Conservation (phyloP, 2,329 filamentous ascomycete species). For the Aureobasidium sp. region DNA sequence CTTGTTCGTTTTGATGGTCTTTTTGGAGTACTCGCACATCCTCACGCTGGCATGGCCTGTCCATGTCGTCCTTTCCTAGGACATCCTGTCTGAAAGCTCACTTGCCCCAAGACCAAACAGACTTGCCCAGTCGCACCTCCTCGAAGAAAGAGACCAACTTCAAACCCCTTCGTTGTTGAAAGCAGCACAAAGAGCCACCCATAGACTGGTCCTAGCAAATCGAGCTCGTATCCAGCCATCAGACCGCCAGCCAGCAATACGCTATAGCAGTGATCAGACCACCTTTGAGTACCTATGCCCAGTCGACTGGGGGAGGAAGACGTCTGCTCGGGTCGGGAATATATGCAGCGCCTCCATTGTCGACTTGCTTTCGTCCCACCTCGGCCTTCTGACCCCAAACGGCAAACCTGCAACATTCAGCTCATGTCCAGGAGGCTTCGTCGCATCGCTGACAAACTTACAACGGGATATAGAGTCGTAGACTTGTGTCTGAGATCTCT, state of each 20-base stretch:
- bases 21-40: background rate
- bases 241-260: background rate
- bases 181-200: background rate
- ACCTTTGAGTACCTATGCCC: background rate
- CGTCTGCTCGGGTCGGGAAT: background rate
- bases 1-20: no score
- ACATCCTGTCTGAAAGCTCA: background rate
- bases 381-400: conserved; percentile 11
- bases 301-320: conserved; percentile 1
- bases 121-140: background rate
- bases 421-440: background rate
- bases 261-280: background rate
- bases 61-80: background rate
- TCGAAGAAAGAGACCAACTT: background rate
- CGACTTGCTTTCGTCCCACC: background rate
- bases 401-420: conserved; percentile 11
- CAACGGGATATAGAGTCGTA: conserved; percentile 16
- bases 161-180: background rate
- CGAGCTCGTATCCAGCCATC: background rate
- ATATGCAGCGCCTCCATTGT: background rate
- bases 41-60: background rate
- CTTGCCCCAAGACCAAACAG: background rate
- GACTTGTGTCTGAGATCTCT: conserved; percentile 10
- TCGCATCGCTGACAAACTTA: background rate
- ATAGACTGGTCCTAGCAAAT: no score